These are phyloP conservation scores for Trypanosoma scelopori DNA, from an alignment of 208 protist species.

Conservation along the genomic window DNA sequence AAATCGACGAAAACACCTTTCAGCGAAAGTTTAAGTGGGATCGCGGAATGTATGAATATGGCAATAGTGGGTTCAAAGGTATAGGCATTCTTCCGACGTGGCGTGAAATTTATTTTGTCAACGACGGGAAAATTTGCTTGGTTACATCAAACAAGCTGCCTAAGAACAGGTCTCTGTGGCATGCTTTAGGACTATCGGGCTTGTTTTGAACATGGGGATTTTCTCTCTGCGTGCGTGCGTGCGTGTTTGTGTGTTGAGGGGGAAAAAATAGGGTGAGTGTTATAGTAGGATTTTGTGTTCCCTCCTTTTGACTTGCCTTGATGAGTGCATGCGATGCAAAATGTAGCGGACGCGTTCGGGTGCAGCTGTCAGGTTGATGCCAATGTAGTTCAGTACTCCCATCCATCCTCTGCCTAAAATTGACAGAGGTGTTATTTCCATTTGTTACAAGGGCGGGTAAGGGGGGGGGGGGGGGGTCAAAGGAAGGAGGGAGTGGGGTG, in stretches of 20 bases:
- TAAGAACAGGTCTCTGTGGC: slow-evolving; percentile 46
- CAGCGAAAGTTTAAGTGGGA: slow-evolving; percentile 87
- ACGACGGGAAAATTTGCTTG: slow-evolving; percentile 70
- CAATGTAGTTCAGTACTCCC: too few relatives aligned
- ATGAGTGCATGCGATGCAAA: too few relatives aligned
- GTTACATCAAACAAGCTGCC: slow-evolving; percentile 74
- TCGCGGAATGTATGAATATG: slow-evolving; percentile 79
- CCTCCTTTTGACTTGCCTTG: too few relatives aligned
- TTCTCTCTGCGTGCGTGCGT: neutral
- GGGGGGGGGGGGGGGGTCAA: too few relatives aligned
- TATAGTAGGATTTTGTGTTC: neutral
- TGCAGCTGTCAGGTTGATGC: too few relatives aligned
- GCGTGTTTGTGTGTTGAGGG: too few relatives aligned
- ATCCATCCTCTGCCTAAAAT: too few relatives aligned
- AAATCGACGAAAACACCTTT: slow-evolving; percentile 84
- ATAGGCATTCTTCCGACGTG: slow-evolving; percentile 62
- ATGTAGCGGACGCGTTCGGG: too few relatives aligned
- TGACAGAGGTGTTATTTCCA: too few relatives aligned
- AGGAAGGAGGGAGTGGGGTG: too few relatives aligned
- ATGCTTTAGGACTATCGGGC: slow-evolving; percentile 32
- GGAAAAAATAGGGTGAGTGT: neutral
- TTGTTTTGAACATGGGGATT: slow-evolving; percentile 10
- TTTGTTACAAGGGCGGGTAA: too few relatives aligned
- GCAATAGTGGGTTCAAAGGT: slow-evolving; percentile 53
- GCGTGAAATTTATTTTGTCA: slow-evolving; percentile 87